Evolutionary conservation across 2,329 filamentous ascomycete species (phyloP).

Genomic region (Fusarium guadeloupense): DNA sequence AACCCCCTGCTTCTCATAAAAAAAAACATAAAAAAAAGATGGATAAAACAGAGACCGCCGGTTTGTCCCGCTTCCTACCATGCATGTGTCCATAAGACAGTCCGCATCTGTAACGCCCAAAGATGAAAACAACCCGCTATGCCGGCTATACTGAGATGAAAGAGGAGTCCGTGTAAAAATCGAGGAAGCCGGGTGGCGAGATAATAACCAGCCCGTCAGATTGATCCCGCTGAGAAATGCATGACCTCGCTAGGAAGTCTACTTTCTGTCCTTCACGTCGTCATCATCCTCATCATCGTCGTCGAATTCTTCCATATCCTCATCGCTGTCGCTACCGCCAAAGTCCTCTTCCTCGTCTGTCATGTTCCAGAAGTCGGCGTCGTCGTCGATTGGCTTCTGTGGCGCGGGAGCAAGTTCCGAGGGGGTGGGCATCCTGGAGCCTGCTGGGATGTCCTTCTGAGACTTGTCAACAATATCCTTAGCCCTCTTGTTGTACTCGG

Average conservation of each 20-base stretch:
- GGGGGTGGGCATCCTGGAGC: conserved; percentile 83
- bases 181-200: neutral
- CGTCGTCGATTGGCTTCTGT: conserved; percentile 69
- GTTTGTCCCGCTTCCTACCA: conserved; percentile 21
- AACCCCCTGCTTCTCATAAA: conserved; percentile 31
- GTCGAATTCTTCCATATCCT: conserved; percentile 68
- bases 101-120: conserved; percentile 36
- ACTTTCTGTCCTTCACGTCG: conserved; percentile 53
- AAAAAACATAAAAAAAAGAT: too few relatives aligned
- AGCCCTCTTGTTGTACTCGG: conserved; percentile 75
- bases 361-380: conserved; percentile 85
- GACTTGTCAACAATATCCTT: conserved; percentile 75
- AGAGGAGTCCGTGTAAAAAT: conserved; percentile 20
- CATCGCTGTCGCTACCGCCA: conserved; percentile 76
- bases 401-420: conserved; percentile 68
- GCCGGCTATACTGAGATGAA: conserved; percentile 28
- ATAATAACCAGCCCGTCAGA: neutral
- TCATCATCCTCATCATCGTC: conserved; percentile 65
- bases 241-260: conserved; percentile 2
- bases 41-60: conserved; percentile 19
- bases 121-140: conserved; percentile 39
- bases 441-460: conserved; percentile 80
- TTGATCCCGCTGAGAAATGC: conserved; percentile 2
- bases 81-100: conserved; percentile 22
- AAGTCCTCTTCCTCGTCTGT: conserved; percentile 81